Base-by-base conservation (phyloP, 805 yeast genomes). In the Candida takata region DNA sequence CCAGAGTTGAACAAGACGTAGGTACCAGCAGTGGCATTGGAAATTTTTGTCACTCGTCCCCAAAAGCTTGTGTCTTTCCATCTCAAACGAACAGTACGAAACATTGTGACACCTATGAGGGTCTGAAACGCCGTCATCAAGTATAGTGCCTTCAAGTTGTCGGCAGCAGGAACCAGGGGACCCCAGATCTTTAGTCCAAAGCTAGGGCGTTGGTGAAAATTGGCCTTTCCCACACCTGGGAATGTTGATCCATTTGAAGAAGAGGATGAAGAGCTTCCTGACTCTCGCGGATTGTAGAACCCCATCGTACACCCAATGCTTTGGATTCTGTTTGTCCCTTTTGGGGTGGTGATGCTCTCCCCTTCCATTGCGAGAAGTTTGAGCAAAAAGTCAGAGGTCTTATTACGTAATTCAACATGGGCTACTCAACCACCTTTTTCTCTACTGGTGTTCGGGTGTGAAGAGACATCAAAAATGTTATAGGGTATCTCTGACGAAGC, bases 111-210 rank as follows among this genome's bases (percentile, higher is more conserved):
- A 4, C 83, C 84, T n/a, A 69, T 36, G 1, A 63, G 56, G 16
- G 76, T 54, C 50, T 81, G 88, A 3, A 71, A 38, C 0, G 72
- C 74, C 3, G 77, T 64, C 33, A 78, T 52, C 0, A 72, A 48
- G 47, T 69, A 70, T 2, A 80, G 51, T 2, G 82, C 84, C 3
- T 64, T 55, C 23, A 60, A 52, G 51, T 78, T 74, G 43, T 81
- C 88, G 8, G 81, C 69, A 1, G 87, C 83, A 3, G 90, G 90
- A 1, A 77, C 79, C 16, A 81, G 52, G 0, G 86, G 86, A 1
- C 87, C 84, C 79, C 84, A 77, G 24, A 77, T 47, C 42, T 62
- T 60, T 35, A 79, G 61, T 0, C 84, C 85, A 16, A 77, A 52
- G 35, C 74, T 71, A 3, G 87, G 87, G 41, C 71, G 58, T 29